These are phyloP conservation scores for Diaporthe sp. DNA, from an alignment of 2,329 filamentous ascomycete species.

Conservation along the genomic window DNA sequence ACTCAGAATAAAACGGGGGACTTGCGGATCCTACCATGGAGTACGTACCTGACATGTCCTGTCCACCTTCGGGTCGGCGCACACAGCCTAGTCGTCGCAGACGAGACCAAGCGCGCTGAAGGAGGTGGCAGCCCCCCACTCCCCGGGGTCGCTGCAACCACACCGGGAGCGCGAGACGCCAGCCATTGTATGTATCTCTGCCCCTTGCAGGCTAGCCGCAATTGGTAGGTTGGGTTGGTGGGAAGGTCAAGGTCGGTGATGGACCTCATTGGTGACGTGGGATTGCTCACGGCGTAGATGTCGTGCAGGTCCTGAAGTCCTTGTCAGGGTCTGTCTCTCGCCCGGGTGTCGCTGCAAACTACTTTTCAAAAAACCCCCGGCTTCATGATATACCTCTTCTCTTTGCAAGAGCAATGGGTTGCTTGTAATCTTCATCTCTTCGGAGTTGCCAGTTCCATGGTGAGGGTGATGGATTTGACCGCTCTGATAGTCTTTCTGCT, in stretches of 20 bases:
- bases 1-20: neutral
- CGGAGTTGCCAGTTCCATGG: neutral
- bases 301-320: neutral
- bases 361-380: neutral
- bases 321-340: neutral
- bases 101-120: neutral
- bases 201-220: neutral
- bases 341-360: neutral
- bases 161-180: neutral
- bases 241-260: neutral
- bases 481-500: neutral
- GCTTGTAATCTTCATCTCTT: neutral
- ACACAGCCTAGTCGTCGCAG: no score
- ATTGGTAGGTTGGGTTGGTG: neutral
- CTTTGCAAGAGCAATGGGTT: neutral
- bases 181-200: neutral
- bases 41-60: neutral
- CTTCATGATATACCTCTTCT: neutral
- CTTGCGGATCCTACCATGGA: neutral
- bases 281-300: neutral
- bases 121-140: neutral
- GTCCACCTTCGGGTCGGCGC: neutral
- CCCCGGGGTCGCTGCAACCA: neutral
- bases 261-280: neutral
- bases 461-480: neutral